These are phyloP conservation scores for Candida suzukii DNA, from an alignment of 805 yeast genomes.

Conservation along the genomic window DNA sequence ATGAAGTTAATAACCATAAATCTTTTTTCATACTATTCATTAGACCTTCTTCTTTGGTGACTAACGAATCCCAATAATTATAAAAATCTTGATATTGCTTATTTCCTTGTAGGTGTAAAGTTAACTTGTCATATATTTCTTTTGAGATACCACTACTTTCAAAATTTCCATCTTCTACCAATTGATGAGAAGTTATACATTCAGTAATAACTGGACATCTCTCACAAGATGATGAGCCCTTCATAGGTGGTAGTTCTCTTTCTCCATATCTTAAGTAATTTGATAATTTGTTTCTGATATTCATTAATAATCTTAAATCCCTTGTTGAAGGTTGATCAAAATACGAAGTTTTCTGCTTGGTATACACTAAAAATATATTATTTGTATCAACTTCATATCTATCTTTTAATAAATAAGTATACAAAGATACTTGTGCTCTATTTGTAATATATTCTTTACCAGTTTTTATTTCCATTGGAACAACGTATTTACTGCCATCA, in stretches of 20 bases:
- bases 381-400: slow-evolving; percentile 65
- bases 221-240: slow-evolving; percentile 50
- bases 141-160: slow-evolving; percentile 45
- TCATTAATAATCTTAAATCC: slow-evolving; percentile 63
- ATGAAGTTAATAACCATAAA: slow-evolving; percentile 57
- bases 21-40: slow-evolving; percentile 46
- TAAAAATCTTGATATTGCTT: slow-evolving; percentile 46
- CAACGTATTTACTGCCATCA: slow-evolving; percentile 42
- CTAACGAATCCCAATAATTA: slow-evolving; percentile 63
- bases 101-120: slow-evolving; percentile 39
- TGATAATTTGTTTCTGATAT: slow-evolving; percentile 66
- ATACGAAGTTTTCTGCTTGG: slow-evolving; percentile 45
- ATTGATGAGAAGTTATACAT: slow-evolving; percentile 61
- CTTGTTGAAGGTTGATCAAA: slow-evolving; percentile 35
- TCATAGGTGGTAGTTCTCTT: slow-evolving; percentile 46
- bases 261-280: slow-evolving; percentile 44
- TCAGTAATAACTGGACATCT: slow-evolving; percentile 46
- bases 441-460: slow-evolving; percentile 66
- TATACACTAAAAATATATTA: slow-evolving; percentile 66
- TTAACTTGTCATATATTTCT: slow-evolving; percentile 40
- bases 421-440: slow-evolving; percentile 80
- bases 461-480: slow-evolving; percentile 88
- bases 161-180: slow-evolving; percentile 52
- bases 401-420: slow-evolving; percentile 72
- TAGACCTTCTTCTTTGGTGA: slow-evolving; percentile 69